A percentile compares a stretch with the other conserved stretches of the same genome.
phyloP scores from a whole-genome alignment of 805 yeast genomes.

The Yamadazyma takamatsuzukensis region DNA sequence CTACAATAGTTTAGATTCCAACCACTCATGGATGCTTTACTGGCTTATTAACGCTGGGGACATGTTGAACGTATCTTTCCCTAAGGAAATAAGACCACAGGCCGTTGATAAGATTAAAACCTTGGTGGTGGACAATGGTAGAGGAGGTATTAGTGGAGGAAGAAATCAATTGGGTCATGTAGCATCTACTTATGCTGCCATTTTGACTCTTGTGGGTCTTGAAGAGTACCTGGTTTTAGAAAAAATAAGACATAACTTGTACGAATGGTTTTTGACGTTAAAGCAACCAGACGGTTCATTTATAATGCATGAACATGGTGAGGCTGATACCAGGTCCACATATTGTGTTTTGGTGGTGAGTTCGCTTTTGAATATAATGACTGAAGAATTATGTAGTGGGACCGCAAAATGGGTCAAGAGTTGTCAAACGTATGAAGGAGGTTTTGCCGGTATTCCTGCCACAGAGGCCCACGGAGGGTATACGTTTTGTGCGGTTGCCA shows the following conservation, averaged over 20 bases:
- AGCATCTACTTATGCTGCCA: slow-evolving; percentile 79
- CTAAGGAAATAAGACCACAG: slow-evolving; percentile 1
- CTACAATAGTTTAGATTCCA: slow-evolving; percentile 68
- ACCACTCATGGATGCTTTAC: slow-evolving; percentile 87
- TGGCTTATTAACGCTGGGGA: slow-evolving; percentile 64
- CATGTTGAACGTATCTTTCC: slow-evolving; percentile 13
- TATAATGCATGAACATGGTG: slow-evolving; percentile 73
- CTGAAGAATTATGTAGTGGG: slow-evolving; percentile 54
- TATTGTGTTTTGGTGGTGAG: slow-evolving; percentile 84
- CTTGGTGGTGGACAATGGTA: slow-evolving; percentile 28
- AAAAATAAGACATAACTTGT: slow-evolving; percentile 36
- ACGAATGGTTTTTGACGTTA: slow-evolving; percentile 61
- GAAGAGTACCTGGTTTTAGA: slow-evolving; percentile 35
- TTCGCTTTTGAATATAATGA: slow-evolving; percentile 56
- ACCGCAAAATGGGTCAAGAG: slow-evolving; percentile 55
- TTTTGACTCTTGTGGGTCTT: slow-evolving; percentile 56
- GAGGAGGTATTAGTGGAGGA: slow-evolving; percentile 82
- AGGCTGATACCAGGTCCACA: slow-evolving; percentile 77
- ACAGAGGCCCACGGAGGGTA: slow-evolving; percentile 97
- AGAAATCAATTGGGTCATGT: slow-evolving; percentile 74
- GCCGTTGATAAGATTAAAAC: slow-evolving; percentile 18
- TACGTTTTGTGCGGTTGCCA: slow-evolving; percentile 75
- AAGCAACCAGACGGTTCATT: slow-evolving; percentile 76
- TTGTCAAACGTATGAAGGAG: slow-evolving; percentile 95
- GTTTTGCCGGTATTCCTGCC: slow-evolving; percentile 77